Evolutionary conservation across 345 rosid species (phyloP).

Genomic region (Viola odorata): DNA sequence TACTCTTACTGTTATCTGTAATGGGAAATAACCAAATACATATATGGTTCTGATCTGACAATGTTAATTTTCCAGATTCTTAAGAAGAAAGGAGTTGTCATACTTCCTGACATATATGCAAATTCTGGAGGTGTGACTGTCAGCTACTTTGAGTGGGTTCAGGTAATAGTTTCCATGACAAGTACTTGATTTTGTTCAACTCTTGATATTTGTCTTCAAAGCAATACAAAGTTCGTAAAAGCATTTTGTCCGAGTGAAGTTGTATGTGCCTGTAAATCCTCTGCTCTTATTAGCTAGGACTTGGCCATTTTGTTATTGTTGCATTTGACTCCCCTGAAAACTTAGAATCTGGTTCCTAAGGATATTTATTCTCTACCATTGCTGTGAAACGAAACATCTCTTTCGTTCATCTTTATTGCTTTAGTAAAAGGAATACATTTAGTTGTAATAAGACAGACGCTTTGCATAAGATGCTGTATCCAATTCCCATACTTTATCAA

Average conservation of each 20-base stretch:
- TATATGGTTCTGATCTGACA: constrained; percentile 4
- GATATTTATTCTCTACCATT: not conserved
- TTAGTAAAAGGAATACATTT: too few species aligned
- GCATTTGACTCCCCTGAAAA: not conserved
- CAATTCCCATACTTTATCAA: not conserved
- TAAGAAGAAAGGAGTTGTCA: constrained; percentile 79
- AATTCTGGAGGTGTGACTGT: constrained; percentile 98
- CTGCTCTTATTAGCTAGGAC: not conserved
- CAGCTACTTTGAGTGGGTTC: constrained; percentile 99
- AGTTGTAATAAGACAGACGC: not conserved
- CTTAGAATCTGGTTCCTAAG: not conserved
- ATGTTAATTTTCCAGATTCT: constrained; percentile 54
- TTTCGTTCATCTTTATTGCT: not conserved
- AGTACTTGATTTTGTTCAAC: not conserved
- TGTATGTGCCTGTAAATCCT: not conserved
- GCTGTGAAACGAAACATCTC: not conserved
- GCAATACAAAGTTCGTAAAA: not conserved
- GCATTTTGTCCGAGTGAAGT: not conserved
- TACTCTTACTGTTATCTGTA: not conserved
- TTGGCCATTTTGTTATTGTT: not conserved
- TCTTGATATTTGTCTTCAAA: not conserved
- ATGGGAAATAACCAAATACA: not conserved
- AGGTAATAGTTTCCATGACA: constrained; percentile 37
- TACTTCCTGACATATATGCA: constrained; percentile 98
- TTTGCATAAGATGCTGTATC: not conserved